Conservation (phyloP, 805 yeast species). For the Pichia heedii region DNA sequence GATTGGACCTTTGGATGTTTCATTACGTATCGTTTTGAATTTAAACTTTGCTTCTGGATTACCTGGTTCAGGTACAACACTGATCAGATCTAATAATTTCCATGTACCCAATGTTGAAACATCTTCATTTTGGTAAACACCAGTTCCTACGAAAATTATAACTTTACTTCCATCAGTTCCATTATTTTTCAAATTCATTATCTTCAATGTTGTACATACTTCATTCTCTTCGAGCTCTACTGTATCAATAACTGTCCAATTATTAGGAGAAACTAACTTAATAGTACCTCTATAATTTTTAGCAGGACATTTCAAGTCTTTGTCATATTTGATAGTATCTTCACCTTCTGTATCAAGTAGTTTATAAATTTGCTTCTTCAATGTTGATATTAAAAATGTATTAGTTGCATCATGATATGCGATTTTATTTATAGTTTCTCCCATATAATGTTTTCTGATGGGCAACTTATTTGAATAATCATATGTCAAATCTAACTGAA, state of each 20-base stretch:
- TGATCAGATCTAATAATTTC: conserved; percentile 63
- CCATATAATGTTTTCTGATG: conserved; percentile 40
- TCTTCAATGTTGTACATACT: conserved; percentile 46
- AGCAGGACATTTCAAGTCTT: conserved; percentile 41
- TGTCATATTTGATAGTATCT: conserved; percentile 46
- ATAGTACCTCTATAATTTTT: conserved; percentile 49
- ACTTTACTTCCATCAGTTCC: conserved; percentile 9
- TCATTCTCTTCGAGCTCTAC: conserved; percentile 61
- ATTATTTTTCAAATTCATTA: conserved; percentile 44
- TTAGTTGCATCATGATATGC: conserved; percentile 61
- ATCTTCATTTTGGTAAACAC: conserved; percentile 71
- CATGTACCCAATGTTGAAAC: conserved; percentile 71
- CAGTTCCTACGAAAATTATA: conserved; percentile 70
- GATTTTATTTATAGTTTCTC: conserved; percentile 55
- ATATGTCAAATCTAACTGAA: conserved; percentile 35
- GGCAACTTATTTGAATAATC: conserved; percentile 58
- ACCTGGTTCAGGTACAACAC: conserved; percentile 83
- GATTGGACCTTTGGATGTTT: conserved; percentile 76
- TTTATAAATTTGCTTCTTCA: conserved; percentile 47
- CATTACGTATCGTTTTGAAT: conserved; percentile 63
- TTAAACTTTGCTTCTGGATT: conserved; percentile 76
- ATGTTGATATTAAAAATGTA: conserved; percentile 54
- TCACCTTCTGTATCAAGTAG: conserved; percentile 70
- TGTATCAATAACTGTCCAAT: conserved; percentile 70
- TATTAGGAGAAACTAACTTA: conserved; percentile 59